A percentile compares a stretch with the other conserved stretches of the same genome.
Evolutionary conservation across 495 filamentous ascomycete species (phyloP).

Genomic region (Aspergillus taichungensis): DNA sequence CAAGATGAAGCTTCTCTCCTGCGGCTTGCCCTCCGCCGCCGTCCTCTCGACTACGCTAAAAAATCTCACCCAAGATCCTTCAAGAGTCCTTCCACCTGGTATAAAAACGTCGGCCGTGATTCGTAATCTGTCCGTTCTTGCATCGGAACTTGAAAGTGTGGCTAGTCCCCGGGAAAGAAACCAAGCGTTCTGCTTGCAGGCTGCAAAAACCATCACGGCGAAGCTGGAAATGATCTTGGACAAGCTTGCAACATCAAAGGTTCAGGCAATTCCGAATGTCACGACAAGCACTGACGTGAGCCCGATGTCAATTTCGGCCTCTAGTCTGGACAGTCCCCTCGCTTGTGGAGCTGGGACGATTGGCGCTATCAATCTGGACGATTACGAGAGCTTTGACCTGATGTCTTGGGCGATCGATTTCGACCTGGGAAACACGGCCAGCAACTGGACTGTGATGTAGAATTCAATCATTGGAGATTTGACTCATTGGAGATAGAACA

Average conservation of each 20-base stretch:
- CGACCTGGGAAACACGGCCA: constrained; percentile 7
- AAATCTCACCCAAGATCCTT: not conserved
- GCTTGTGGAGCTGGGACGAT: constrained; percentile 4
- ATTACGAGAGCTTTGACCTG: constrained; percentile 9
- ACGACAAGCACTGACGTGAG: constrained; percentile 4
- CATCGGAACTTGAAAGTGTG: constrained; percentile 12
- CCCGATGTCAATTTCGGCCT: constrained; percentile 2
- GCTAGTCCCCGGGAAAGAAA: constrained; percentile 10
- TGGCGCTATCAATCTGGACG: constrained; percentile 7
- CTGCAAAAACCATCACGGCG: constrained; percentile 10
- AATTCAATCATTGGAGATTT: constrained; percentile 2
- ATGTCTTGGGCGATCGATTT: constrained; percentile 12
- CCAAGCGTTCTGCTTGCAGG: constrained; percentile 12
- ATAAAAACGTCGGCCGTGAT: constrained; percentile 11
- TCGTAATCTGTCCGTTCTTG: constrained; percentile 11
- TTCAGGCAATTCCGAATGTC: constrained; percentile 1
- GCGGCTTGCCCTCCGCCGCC: constrained; percentile 10
- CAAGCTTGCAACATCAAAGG: constrained; percentile 3
- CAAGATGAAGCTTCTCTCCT: constrained; percentile 7
- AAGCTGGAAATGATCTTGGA: constrained; percentile 12
- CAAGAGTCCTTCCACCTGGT: constrained; percentile 4
- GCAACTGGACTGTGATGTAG: constrained; percentile 8
- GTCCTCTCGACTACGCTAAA: constrained; percentile 7
- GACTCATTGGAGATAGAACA: not conserved
- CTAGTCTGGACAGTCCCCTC: constrained; percentile 1